Evolutionary conservation across 805 yeast genomes (phyloP), one percentile per base, ranked within the genome.

Genomic region (Candida peoriensis): DNA sequence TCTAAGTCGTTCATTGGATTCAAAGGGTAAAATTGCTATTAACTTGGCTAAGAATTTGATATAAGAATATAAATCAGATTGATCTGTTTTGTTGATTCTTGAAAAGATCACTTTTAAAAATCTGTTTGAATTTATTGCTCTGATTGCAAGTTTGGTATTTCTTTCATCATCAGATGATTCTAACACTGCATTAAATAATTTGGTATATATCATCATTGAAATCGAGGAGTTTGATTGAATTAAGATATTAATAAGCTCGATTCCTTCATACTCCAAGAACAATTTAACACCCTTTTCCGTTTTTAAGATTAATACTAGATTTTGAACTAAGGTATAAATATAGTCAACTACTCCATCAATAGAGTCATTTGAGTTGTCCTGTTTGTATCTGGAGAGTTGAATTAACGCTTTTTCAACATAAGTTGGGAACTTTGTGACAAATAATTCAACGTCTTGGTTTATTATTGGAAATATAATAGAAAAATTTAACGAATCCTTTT

Each of bases 1-100:
- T 33, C 55, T 36, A n/a, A 48, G 20, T 33, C 55, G 38, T 25
- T 50, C 50, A 21, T 39, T 39, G 1, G 53, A 48, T 2, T 41
- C 43, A 29, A 43, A 46, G 9, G 55, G 50, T 15, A 50, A 28
- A 11, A 44, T 31, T 4, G 41, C 37, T 23, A 48, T 22, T n/a
- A 48, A 28, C 32, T 36, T 41, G 2, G 19, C 34, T 7, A 50
- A 15, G 5, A 42, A 8, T 17, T 36, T 41, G 8, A 48, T 16
- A n/a, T 36, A 24, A 24, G 27, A 15, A 13, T 26, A 18, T 4
- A 41, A 20, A 3, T 24, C 27, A 30, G 33, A 36, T 14, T 36
- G 32, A 13, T 40, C 39, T 11, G 37, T 28, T 1, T 36, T 35
- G 3, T 24, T 26, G 10, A 44, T 30, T 18, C 18, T 20, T 20